Percentiles rank a stretch among this genome's conserved stretches.
These are phyloP conservation scores for Blastobotrys persicus DNA, from an alignment of 1,139 yeast species.

Conservation along the genomic window DNA sequence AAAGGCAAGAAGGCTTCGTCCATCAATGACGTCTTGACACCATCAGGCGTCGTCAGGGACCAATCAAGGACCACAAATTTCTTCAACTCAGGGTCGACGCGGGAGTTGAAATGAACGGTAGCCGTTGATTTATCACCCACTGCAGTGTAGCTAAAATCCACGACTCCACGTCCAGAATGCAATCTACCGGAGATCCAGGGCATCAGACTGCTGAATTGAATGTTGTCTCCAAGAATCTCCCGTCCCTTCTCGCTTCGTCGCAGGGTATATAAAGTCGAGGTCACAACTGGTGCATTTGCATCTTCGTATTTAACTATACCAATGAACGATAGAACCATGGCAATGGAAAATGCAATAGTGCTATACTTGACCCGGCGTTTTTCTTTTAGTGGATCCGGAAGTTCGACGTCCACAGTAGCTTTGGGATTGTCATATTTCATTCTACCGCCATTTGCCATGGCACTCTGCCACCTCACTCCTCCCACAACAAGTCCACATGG, in stretches of 20 bases:
- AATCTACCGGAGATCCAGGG: slow-evolving; percentile 91
- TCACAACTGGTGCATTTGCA: slow-evolving; percentile 79
- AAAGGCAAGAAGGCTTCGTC: slow-evolving; percentile 39
- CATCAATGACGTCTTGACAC: slow-evolving; percentile 31
- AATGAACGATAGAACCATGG: slow-evolving; percentile 63
- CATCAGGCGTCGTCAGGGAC: slow-evolving; percentile 35
- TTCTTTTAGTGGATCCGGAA: slow-evolving; percentile 62
- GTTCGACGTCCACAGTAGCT: slow-evolving; percentile 38
- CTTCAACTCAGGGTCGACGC: slow-evolving; percentile 30
- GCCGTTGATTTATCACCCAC: slow-evolving; percentile 50
- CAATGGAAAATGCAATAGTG: slow-evolving; percentile 58
- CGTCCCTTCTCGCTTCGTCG: slow-evolving; percentile 74
- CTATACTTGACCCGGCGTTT: slow-evolving; percentile 51
- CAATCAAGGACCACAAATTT: slow-evolving; percentile 37
- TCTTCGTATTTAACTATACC: slow-evolving; percentile 90
- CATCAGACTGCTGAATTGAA: slow-evolving; percentile 63
- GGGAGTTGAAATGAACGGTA: slow-evolving; percentile 38
- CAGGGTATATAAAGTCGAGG: slow-evolving; percentile 81
- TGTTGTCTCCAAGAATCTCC: slow-evolving; percentile 66
- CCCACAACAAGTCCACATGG: neutral
- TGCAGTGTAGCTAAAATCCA: slow-evolving; percentile 69
- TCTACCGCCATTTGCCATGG: neutral
- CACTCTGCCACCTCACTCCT: neutral
- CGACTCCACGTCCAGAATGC: slow-evolving; percentile 77
- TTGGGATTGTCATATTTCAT: slow-evolving; percentile 16